Conservation (phyloP, 2,329 filamentous ascomycete genomes). For the Aschersonia sp. region DNA sequence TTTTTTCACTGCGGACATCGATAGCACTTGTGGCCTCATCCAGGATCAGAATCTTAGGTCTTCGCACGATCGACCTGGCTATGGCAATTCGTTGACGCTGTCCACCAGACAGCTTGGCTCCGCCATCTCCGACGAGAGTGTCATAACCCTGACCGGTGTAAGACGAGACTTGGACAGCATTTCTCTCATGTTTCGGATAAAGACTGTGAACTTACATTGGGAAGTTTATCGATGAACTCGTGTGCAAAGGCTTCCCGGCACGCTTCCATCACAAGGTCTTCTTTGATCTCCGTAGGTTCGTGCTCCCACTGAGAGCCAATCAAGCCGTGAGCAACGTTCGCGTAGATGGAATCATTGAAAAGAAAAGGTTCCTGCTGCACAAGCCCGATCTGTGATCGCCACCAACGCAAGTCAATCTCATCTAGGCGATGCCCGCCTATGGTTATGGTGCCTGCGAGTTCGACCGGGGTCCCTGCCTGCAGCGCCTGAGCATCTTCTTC, state of each 20-base stretch:
- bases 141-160: conserved; percentile 38
- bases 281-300: conserved; percentile 39
- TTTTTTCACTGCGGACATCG: conserved; percentile 36
- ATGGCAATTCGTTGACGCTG: conserved; percentile 76
- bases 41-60: conserved; percentile 57
- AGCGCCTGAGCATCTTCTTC: conserved; percentile 18
- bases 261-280: conserved; percentile 45
- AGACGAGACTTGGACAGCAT: too few species aligned
- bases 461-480: conserved; percentile 25
- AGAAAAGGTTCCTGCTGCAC: conserved; percentile 57
- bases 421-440: conserved; percentile 39
- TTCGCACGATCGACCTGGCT: conserved; percentile 57
- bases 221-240: conserved; percentile 52
- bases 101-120: conserved; percentile 68
- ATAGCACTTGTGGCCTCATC: conserved; percentile 65
- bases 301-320: conserved; percentile 36
- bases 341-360: conserved; percentile 50
- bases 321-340: conserved; percentile 48
- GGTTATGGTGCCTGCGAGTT: conserved; percentile 30
- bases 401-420: conserved; percentile 49
- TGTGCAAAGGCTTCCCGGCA: conserved; percentile 55
- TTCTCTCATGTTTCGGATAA: conserved; percentile 12
- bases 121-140: conserved; percentile 62
- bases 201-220: conserved; percentile 23
- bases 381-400: conserved; percentile 46